phyloP scores from a whole-genome alignment of 2,329 filamentous ascomycete species.

The Thelonectria blattea region DNA sequence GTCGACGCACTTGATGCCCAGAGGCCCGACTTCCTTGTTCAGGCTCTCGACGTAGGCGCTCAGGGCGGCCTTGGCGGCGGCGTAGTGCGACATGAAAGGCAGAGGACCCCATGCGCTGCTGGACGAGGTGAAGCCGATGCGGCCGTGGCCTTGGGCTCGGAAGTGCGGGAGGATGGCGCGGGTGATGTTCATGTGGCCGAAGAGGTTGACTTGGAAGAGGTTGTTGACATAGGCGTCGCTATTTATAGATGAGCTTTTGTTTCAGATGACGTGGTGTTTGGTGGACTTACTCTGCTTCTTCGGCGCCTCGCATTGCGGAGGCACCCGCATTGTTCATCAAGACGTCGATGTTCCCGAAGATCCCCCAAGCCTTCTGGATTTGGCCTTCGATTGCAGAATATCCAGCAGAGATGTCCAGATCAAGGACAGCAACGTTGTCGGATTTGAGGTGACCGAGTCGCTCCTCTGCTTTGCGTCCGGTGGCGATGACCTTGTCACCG shows the following conservation, averaged over 20 bases:
- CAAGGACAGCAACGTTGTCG: conserved; percentile 35
- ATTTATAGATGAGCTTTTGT: not conserved
- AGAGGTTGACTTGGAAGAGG: conserved; percentile 41
- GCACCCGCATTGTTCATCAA: conserved; percentile 45
- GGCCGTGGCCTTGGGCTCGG: conserved; percentile 32
- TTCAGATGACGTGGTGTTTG: too few species aligned
- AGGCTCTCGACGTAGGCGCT: conserved; percentile 39
- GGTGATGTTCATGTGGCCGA: conserved; percentile 37
- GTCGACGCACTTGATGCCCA: conserved; percentile 39
- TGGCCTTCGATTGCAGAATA: conserved; percentile 23
- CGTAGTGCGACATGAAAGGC: conserved; percentile 42
- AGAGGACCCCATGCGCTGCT: conserved; percentile 37
- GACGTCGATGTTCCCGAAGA: conserved; percentile 43
- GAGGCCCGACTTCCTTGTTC: conserved; percentile 37
- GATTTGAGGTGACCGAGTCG: conserved; percentile 36
- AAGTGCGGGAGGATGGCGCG: conserved; percentile 39
- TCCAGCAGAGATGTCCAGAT: conserved; percentile 41
- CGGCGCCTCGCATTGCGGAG: conserved; percentile 35
- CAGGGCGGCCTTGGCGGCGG: conserved; percentile 39
- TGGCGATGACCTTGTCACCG: conserved; percentile 42
- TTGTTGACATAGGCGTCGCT: conserved; percentile 33
- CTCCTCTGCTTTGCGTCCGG: conserved; percentile 35
- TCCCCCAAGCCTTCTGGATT: conserved; percentile 37
- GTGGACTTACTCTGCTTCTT: conserved; percentile 42
- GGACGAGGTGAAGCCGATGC: conserved; percentile 41